A percentile compares a stretch with the other conserved stretches of the same genome.
phyloP scores from a whole-genome alignment of 371 early-diverging fungal genomes.

The Lichtheimia corymbifera region DNA sequence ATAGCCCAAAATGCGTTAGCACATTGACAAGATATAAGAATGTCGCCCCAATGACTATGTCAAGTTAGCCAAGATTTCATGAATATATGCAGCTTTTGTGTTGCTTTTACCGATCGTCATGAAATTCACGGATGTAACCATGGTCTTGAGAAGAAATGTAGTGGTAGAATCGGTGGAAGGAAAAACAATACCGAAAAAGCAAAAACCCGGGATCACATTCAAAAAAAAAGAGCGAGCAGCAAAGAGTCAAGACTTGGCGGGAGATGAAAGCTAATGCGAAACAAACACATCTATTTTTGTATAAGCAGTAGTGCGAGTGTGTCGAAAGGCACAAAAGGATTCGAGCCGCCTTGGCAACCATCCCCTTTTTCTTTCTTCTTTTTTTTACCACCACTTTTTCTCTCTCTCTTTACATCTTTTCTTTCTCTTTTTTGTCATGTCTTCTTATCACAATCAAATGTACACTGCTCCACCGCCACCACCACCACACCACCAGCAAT shows the following conservation, averaged over 20 bases:
- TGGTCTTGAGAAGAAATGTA: background rate
- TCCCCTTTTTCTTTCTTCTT: background rate
- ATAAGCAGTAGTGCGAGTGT: background rate
- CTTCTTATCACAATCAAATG: background rate
- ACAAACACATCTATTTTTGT: constrained; percentile 8
- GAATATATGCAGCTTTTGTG: background rate
- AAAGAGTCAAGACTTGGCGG: constrained; percentile 1
- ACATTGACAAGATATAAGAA: constrained; percentile 15
- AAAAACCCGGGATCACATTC: background rate
- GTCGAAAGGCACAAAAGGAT: background rate
- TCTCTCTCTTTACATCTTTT: background rate
- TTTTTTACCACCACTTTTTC: background rate
- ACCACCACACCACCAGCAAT: constrained; percentile 7
- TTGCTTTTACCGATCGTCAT: constrained; percentile 6
- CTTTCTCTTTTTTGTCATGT: background rate
- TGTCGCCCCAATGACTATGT: constrained; percentile 13
- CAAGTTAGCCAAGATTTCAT: background rate
- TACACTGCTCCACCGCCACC: constrained; percentile 7
- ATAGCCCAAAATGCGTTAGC: constrained; percentile 7
- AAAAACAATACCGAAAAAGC: background rate
- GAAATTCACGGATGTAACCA: constrained; percentile 8
- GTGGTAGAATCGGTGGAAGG: background rate
- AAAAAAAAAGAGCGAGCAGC: background rate
- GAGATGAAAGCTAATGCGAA: background rate
- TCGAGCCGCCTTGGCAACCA: background rate